Conservation (phyloP, 2,329 filamentous ascomycete genomes). For the Botrytis deweyae region DNA sequence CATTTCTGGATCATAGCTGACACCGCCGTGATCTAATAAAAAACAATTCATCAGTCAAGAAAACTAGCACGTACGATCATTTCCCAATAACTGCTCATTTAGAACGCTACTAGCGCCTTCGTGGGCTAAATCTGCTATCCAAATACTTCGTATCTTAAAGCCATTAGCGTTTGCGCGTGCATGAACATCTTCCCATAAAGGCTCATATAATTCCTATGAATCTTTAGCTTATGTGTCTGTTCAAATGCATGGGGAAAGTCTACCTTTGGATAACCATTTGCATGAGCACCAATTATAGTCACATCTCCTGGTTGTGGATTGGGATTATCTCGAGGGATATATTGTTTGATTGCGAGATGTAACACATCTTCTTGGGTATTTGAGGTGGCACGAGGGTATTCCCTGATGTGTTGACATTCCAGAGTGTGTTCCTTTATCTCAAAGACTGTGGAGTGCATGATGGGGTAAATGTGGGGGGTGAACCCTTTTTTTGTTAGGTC, state of each 20-base stretch:
- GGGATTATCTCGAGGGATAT: slow-evolving; percentile 71
- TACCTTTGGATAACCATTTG: slow-evolving; percentile 91
- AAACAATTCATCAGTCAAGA: background rate
- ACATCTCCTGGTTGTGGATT: slow-evolving; percentile 71
- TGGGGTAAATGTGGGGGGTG: background rate
- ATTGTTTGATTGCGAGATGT: slow-evolving; percentile 79
- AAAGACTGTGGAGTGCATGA: slow-evolving; percentile 46
- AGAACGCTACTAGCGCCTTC: slow-evolving; percentile 75
- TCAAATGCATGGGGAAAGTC: slow-evolving; percentile 12
- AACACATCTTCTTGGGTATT: slow-evolving; percentile 73
- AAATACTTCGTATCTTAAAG: slow-evolving; percentile 74
- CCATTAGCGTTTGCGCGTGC: slow-evolving; percentile 53
- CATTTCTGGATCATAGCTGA: background rate
- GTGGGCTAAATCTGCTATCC: slow-evolving; percentile 79
- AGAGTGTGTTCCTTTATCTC: slow-evolving; percentile 71
- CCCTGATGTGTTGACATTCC: slow-evolving; percentile 74
- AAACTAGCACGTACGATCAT: slow-evolving; percentile 65
- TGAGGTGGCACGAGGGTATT: slow-evolving; percentile 73
- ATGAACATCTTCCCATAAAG: slow-evolving; percentile 81
- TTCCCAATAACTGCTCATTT: slow-evolving; percentile 73
- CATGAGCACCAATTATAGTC: slow-evolving; percentile 83
- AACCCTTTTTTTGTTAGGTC: background rate
- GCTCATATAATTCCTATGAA: slow-evolving; percentile 86
- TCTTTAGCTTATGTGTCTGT: background rate
- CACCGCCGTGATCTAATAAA: background rate